These are phyloP conservation scores for Madurella mycetomatis DNA, from an alignment of 2,329 filamentous ascomycete genomes.

Conservation along the genomic window DNA sequence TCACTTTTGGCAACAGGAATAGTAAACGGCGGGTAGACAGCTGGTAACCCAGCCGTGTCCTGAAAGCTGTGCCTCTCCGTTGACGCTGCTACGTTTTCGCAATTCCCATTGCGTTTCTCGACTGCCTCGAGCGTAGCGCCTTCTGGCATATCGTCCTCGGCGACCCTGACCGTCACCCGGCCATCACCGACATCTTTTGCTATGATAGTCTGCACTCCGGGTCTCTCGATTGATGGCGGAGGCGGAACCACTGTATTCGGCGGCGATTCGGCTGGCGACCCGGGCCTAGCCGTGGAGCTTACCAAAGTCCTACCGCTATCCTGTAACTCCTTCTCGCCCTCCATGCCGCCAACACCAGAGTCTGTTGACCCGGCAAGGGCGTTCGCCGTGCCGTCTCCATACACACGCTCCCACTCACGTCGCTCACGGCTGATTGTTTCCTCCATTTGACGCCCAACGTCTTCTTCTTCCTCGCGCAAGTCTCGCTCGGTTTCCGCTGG, in stretches of 20 bases:
- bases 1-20: constrained; percentile 49
- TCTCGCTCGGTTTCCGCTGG: constrained; percentile 48
- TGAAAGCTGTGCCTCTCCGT: constrained; percentile 23
- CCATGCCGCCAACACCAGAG: constrained; percentile 48
- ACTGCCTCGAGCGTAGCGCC: neutral
- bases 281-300: constrained; percentile 31
- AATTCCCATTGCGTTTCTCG: neutral
- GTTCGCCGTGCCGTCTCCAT: constrained; percentile 56
- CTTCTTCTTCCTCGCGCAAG: constrained; percentile 62
- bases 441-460: constrained; percentile 63
- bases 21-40: constrained; percentile 63
- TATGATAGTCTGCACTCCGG: constrained; percentile 39
- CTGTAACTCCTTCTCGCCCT: constrained; percentile 41
- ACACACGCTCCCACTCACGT: constrained; percentile 70
- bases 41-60: constrained; percentile 37
- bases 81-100: constrained; percentile 15
- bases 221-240: constrained; percentile 31
- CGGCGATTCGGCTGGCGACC: constrained; percentile 41
- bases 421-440: constrained; percentile 57
- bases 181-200: constrained; percentile 41
- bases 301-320: constrained; percentile 29
- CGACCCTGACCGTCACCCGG: constrained; percentile 50
- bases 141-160: constrained; percentile 43
- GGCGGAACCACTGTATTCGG: constrained; percentile 29
- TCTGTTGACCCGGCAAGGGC: constrained; percentile 36